Base-by-base conservation (phyloP, 1,284 basidiomycete species). In the Sanghuangporus weigelae region DNA sequence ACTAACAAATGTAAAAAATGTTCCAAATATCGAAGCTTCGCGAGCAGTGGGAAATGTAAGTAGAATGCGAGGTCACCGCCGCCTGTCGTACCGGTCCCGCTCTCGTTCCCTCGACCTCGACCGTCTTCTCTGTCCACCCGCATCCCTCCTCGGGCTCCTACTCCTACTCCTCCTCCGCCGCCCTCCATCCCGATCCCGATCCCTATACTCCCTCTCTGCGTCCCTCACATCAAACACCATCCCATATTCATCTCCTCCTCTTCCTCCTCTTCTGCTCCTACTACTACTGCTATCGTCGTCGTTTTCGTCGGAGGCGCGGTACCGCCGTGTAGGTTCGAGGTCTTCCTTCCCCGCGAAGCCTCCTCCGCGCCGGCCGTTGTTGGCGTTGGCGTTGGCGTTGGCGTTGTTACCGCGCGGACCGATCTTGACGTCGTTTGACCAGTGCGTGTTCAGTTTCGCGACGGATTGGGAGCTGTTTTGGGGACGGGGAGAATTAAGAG, bases 401-500 rank as follows among this genome's bases (percentile, higher is more conserved):
- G 68, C 73, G 4, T 72, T 72, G 2, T 67, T 70, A 70, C 54
- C 67, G 31, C 74, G 73, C 1, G 82, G 76, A 0, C 81, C 90
- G 60, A 80, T 80, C 64, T 78, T 81, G 65, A 87, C 81, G 66
- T 91, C 77, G 73, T 92, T 92, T 4, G 90, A 90, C 90, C 90
- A 93, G 10, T 75, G 72, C 7, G 73, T 83, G 69, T 93, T 92
- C 49, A 86, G 69, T 36, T 84, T 82, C 1, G 91, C 87, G 59
- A 99, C 97, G 36, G 94, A 96, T 80, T 97, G 93, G 2, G 91
- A 93, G 78, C 91, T 92, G 70, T 65, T 26, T 7, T 64, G 58
- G 6, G 51, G 60, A 51, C 64, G 58, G 6, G 51, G 60, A 51
- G 26, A 31, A 4, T 54, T 66, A 69, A 59, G 40, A 53, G 31